Conservation (phyloP, 352 stramenopile genomes). For the Phytophthora citrophthora region DNA sequence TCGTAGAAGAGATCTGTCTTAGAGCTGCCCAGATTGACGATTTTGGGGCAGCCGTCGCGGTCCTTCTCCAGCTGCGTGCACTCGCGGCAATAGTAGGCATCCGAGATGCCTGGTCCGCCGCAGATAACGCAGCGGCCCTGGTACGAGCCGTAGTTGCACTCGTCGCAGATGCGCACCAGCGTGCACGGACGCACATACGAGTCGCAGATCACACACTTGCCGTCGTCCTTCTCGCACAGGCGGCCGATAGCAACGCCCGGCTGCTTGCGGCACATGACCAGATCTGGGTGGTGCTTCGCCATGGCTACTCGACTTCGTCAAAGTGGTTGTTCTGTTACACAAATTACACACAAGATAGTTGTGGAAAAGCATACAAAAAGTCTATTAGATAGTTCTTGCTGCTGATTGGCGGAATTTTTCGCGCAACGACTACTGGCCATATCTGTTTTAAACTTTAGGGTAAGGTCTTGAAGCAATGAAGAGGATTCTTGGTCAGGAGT, state of each 20-base stretch:
- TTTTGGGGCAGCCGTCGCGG: conserved; percentile 99
- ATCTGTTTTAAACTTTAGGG: conserved; percentile 10
- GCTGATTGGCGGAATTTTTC: conserved; percentile 17
- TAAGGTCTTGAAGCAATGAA: conserved; percentile 5
- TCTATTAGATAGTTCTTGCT: background rate
- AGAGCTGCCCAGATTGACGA: conserved; percentile 97
- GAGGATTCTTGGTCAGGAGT: too few relatives aligned
- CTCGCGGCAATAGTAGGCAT: conserved; percentile 99
- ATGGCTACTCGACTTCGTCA: conserved; percentile 55
- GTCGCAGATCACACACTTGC: conserved; percentile 99
- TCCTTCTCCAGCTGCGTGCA: conserved; percentile 97
- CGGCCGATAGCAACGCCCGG: conserved; percentile 97
- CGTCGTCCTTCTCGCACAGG: conserved; percentile 99
- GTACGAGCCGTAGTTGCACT: conserved; percentile 99
- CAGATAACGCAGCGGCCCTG: conserved; percentile 98
- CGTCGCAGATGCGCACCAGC: conserved; percentile 99
- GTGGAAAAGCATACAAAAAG: background rate
- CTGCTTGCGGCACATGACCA: conserved; percentile 99
- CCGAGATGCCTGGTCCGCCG: conserved; percentile 96
- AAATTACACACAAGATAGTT: background rate
- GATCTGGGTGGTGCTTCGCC: conserved; percentile 99
- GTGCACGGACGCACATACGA: conserved; percentile 98
- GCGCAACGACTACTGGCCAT: conserved; percentile 9
- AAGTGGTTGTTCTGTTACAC: background rate
- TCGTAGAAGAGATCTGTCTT: conserved; percentile 99